Percentiles rank a stretch among this genome's conserved stretches.
Evolutionary conservation across 345 rosid genomes (phyloP).

Genomic region (Populus tremula): DNA sequence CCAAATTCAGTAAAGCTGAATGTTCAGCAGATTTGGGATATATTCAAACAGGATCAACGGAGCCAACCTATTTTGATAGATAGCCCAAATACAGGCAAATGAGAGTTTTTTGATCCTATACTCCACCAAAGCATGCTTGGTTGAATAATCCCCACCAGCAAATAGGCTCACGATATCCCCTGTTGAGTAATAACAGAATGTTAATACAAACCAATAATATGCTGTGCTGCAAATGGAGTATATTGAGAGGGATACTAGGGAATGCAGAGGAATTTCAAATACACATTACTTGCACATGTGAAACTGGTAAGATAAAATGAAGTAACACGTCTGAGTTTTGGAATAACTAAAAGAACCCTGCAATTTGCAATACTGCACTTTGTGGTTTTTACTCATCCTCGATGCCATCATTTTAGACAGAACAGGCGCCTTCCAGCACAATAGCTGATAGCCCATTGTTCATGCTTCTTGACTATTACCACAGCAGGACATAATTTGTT

Average conservation of each 20-base stretch:
- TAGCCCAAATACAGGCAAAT: conserved; percentile 67
- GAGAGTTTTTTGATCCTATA: conserved; percentile 71
- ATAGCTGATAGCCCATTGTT: neutral
- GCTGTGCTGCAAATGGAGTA: conserved; percentile 1
- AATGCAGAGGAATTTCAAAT: neutral
- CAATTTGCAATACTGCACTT: neutral
- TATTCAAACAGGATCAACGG: neutral
- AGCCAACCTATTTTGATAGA: conserved; percentile 74
- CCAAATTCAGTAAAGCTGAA: conserved; percentile 6
- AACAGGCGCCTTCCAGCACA: neutral
- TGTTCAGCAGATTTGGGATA: neutral
- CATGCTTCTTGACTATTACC: neutral
- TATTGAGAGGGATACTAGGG: neutral
- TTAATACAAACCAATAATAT: conserved; percentile 17
- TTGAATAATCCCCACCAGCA: conserved; percentile 51
- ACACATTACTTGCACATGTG: neutral
- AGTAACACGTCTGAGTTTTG: neutral
- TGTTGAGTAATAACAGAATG: conserved; percentile 39
- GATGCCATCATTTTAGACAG: neutral
- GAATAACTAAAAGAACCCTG: neutral
- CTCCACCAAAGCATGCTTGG: conserved; percentile 57
- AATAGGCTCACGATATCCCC: conserved; percentile 71
- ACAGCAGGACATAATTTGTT: neutral
- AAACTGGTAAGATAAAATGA: neutral
- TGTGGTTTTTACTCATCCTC: neutral